phyloP scores from a whole-genome alignment of 1,139 yeast species.

The Geotrichum australiense region DNA sequence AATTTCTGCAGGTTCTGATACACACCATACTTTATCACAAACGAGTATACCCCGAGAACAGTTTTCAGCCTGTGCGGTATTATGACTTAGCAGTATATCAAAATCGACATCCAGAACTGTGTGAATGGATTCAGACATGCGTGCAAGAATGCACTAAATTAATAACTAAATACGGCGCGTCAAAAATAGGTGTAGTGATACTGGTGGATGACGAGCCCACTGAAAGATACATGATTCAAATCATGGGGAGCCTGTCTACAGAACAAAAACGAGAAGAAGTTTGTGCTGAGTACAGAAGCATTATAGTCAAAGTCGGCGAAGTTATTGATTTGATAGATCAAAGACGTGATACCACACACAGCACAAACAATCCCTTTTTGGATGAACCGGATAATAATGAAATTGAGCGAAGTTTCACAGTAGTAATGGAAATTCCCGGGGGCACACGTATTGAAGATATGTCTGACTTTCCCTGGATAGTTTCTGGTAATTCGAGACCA shows the following conservation, averaged over 20 bases:
- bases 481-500: too few relatives aligned
- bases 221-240: slow-evolving; percentile 12
- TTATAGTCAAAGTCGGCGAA: neutral
- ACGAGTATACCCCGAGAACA: slow-evolving; percentile 31
- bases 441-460: neutral
- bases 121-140: slow-evolving; percentile 33
- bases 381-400: slow-evolving; percentile 2
- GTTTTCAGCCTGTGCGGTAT: slow-evolving; percentile 32
- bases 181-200: slow-evolving; percentile 17
- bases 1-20: slow-evolving; percentile 32
- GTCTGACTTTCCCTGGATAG: slow-evolving; percentile 27
- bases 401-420: slow-evolving; percentile 10
- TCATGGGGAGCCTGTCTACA: slow-evolving; percentile 8
- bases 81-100: slow-evolving; percentile 34
- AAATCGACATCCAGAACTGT: slow-evolving; percentile 35
- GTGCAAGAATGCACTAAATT: slow-evolving; percentile 26
- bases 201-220: slow-evolving; percentile 1
- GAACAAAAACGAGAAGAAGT: neutral
- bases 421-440: slow-evolving; percentile 9
- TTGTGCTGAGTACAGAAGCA: neutral
- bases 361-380: neutral
- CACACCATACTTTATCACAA: slow-evolving; percentile 34
- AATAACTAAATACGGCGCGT: slow-evolving; percentile 19
- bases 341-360: neutral
- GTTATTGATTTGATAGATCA: neutral